phyloP scores from a whole-genome alignment of 345 rosid species.

The Psidium guajava region DNA sequence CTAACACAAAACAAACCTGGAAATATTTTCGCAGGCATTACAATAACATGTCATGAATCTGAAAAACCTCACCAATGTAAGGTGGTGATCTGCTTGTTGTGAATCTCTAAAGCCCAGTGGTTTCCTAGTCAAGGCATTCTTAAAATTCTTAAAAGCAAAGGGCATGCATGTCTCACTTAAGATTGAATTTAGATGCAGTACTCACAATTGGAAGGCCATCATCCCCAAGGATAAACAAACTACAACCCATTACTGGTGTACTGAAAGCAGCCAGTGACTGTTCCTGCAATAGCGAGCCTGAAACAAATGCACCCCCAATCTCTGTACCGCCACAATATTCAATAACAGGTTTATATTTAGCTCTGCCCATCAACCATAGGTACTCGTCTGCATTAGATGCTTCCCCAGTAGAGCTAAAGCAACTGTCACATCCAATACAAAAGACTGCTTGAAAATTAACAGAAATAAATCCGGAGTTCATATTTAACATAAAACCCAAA shows the following conservation, averaged over 20 bases:
- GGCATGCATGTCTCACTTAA: not conserved
- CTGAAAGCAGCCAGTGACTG: slow-evolving; percentile 94
- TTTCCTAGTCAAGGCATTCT: not conserved
- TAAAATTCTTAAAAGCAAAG: not conserved
- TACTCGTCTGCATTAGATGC: slow-evolving; percentile 91
- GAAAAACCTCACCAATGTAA: not conserved
- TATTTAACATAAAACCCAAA: not conserved
- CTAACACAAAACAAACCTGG: not conserved
- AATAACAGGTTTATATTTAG: slow-evolving; percentile 74
- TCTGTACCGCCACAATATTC: slow-evolving; percentile 99
- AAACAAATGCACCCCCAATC: slow-evolving; percentile 76
- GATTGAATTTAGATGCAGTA: not conserved
- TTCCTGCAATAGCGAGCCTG: slow-evolving; percentile 82
- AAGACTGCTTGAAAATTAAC: slow-evolving; percentile 2
- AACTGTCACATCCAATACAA: slow-evolving; percentile 35
- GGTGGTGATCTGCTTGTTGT: not conserved
- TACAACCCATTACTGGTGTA: slow-evolving; percentile 87
- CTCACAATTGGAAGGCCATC: slow-evolving; percentile 74
- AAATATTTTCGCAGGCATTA: not conserved
- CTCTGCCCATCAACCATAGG: slow-evolving; percentile 96
- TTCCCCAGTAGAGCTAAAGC: slow-evolving; percentile 97
- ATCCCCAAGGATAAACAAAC: slow-evolving; percentile 67
- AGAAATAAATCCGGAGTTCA: not conserved
- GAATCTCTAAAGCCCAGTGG: not conserved
- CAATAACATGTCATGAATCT: not conserved